Conservation (phyloP, 768 basidiomycete species). For the Coprinopsis strossmayeri region DNA sequence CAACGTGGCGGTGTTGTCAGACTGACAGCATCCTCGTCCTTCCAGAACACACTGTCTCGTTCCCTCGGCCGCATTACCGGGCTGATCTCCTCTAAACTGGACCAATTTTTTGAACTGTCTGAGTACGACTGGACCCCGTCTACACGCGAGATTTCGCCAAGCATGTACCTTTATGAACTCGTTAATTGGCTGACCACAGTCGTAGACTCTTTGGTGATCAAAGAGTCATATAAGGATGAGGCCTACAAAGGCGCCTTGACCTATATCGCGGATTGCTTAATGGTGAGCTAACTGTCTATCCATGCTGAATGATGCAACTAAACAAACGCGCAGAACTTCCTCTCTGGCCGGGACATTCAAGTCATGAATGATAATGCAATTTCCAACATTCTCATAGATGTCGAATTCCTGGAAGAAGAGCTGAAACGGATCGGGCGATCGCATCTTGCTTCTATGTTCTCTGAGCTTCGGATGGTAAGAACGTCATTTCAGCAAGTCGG, state of each 20-base stretch:
- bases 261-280: conserved; percentile 82
- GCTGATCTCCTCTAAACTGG: conserved; percentile 86
- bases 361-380: conserved; percentile 88
- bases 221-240: conserved; percentile 80
- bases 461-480: conserved; percentile 72
- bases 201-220: conserved; percentile 83
- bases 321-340: conserved; percentile 63
- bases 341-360: conserved; percentile 67
- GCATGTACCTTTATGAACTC: conserved; percentile 92
- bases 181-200: conserved; percentile 96
- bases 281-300: too few relatives aligned
- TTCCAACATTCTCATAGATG: conserved; percentile 78
- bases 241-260: conserved; percentile 85
- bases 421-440: conserved; percentile 68
- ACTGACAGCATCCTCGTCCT: conserved; percentile 55
- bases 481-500: background rate
- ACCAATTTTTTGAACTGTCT: conserved; percentile 92
- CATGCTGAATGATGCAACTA: too few relatives aligned
- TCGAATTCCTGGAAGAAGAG: conserved; percentile 86
- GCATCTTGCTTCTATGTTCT: conserved; percentile 66
- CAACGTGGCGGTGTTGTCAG: conserved; percentile 80
- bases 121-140: conserved; percentile 92
- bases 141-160: conserved; percentile 66
- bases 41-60: conserved; percentile 59
- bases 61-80: conserved; percentile 73